Conservation (phyloP, 345 rosid species). For the Moricandia arvensis region DNA sequence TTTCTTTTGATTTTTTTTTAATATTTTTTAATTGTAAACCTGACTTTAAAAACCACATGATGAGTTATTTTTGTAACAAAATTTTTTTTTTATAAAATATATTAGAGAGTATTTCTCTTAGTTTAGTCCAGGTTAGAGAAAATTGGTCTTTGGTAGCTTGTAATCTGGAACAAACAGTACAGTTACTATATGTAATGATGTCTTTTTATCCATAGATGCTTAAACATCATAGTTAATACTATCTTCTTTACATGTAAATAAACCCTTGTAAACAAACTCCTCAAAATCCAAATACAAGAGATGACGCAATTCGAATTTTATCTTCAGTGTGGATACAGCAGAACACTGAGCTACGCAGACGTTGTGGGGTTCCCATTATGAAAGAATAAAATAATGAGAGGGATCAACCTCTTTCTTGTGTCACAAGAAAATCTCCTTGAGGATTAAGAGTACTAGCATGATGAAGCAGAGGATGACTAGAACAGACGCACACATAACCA, state of each 20-base stretch:
- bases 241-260: conserved; percentile 18
- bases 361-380: conserved; percentile 15
- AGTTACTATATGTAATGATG: no score
- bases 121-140: no score
- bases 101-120: no score
- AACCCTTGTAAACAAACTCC: neutral
- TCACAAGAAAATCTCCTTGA: conserved; percentile 68
- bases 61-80: no score
- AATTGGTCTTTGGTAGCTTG: neutral
- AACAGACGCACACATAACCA: conserved; percentile 89
- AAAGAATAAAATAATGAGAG: neutral
- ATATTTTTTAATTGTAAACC: no score
- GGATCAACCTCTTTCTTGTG: neutral
- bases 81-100: no score
- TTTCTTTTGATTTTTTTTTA: no score
- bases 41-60: no score
- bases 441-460: conserved; percentile 86
- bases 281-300: neutral
- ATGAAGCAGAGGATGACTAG: conserved; percentile 88
- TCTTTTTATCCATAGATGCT: conserved; percentile 1
- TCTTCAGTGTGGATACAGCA: neutral
- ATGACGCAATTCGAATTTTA: neutral
- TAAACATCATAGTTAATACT: conserved; percentile 6
- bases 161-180: conserved; percentile 3
- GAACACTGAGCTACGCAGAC: conserved; percentile 6